Conservation (phyloP, 371 early-diverging fungal genomes). For the Mucor saturninus region DNA sequence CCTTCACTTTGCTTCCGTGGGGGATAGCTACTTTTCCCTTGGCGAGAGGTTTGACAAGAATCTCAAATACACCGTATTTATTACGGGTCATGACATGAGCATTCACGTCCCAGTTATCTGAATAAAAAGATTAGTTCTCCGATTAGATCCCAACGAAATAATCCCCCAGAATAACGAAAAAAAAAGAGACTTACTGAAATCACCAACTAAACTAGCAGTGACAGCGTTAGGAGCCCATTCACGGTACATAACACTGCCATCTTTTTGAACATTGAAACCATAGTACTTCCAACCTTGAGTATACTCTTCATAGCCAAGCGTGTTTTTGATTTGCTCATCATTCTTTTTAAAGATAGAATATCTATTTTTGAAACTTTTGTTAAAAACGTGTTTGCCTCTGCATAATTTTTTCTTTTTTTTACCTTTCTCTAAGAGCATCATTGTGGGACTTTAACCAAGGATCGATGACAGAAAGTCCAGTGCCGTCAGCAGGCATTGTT, state of each 20-base stretch:
- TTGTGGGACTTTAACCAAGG: conserved; percentile 75
- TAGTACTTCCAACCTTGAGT: conserved; percentile 78
- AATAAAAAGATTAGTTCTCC: conserved; percentile 1
- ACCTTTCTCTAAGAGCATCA: conserved; percentile 66
- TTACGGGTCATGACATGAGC: conserved; percentile 80
- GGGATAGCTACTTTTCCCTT: conserved; percentile 74
- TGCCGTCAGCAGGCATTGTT: conserved; percentile 59
- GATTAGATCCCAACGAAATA: neutral
- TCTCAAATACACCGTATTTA: conserved; percentile 82
- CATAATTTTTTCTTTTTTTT: conserved; percentile 1
- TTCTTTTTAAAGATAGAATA: conserved; percentile 63
- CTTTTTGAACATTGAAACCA: conserved; percentile 71
- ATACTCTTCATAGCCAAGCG: conserved; percentile 81
- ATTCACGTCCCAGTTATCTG: conserved; percentile 82
- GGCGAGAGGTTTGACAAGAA: conserved; percentile 61
- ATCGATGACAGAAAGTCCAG: conserved; percentile 67
- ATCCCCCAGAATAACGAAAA: neutral
- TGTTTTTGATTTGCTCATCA: conserved; percentile 65
- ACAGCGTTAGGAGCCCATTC: conserved; percentile 95
- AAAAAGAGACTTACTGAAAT: conserved; percentile 77
- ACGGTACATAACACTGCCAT: conserved; percentile 77
- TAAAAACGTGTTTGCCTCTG: neutral
- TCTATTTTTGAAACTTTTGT: conserved; percentile 29
- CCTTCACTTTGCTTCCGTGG: conserved; percentile 90
- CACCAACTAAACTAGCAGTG: conserved; percentile 86